Evolutionary conservation across 2,329 filamentous ascomycete genomes (phyloP), one percentile per base, ranked within the genome.

Genomic region (Talaromyces sp.): DNA sequence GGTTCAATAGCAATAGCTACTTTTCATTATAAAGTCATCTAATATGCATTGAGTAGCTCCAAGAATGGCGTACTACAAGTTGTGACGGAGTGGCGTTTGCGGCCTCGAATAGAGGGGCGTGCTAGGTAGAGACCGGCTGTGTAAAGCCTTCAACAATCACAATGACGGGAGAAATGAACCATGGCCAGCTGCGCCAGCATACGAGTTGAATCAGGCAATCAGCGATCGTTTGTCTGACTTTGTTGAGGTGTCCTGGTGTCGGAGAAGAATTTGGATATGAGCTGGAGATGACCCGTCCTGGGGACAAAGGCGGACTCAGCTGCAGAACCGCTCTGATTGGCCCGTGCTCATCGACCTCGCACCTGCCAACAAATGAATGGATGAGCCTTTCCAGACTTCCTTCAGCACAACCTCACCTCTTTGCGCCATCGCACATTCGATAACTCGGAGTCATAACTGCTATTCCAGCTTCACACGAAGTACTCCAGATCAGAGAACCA

Each of bases 11-110:
- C 9, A 27, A 27, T 27, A 13, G 19, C 9, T 66, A 68, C 64
- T 57, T 43, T 66, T 68, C 67, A 68, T 66, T 58, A 22, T 64
- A 45, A 19, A 8, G 13, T 22, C 33, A 56, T 37, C 52, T 33
- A 7, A 37, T 22, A 13, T 56, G 5, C 9, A 13, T 19, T 15
- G 17, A 37, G 27, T 33, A 37, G 31, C 50, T 37, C 19, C 11
- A 13, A 56, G 33, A 56, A 25, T 37, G 17, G 10, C n/a, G 50
- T 43, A 59, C 17, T 45, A 27, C 19, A 52, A 59, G 13, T 33
- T 45, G 56, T 17, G 19, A 41, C 22, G 56, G n/a, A 22, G 22
- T 58, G 54, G 54, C 54, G 11, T 25, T 22, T 27, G 56, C 19
- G 35, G 22, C 56, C 13, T 25, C 3, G 8, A 19, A 19, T 10